phyloP scores from a whole-genome alignment of 768 basidiomycete species.

The Pleurotus ostreatus region DNA sequence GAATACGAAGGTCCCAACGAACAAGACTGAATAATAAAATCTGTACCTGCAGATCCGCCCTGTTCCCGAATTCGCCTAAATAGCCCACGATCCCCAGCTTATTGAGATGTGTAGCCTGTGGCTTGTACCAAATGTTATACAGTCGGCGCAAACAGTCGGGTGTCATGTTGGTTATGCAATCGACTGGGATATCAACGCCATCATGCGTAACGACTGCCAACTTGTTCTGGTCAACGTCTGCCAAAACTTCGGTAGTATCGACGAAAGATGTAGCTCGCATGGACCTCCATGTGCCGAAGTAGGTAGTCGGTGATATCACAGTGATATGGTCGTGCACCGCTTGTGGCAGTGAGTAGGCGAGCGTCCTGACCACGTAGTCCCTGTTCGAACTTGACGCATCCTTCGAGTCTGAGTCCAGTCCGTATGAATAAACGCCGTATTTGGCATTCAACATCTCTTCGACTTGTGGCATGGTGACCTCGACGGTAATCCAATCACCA shows the following conservation, averaged over 20 bases:
- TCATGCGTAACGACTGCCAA: conserved; percentile 7
- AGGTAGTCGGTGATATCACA: conserved; percentile 65
- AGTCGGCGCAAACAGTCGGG: conserved; percentile 39
- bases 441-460: conserved; percentile 66
- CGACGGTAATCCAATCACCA: conserved; percentile 63
- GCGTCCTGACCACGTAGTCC: conserved; percentile 51
- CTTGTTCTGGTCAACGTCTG: conserved; percentile 14
- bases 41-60: conserved; percentile 33
- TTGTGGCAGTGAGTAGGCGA: conserved; percentile 58
- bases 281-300: conserved; percentile 41
- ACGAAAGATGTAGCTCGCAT: conserved; percentile 32
- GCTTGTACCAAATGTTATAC: conserved; percentile 33
- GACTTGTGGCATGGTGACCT: conserved; percentile 50
- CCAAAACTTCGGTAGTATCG: neutral
- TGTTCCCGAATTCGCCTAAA: conserved; percentile 37
- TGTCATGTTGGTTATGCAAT: conserved; percentile 33
- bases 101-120: conserved; percentile 26
- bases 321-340: conserved; percentile 57
- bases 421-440: conserved; percentile 18
- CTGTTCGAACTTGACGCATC: neutral
- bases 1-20: conserved; percentile 7
- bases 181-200: conserved; percentile 21
- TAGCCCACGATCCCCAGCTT: conserved; percentile 40
- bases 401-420: conserved; percentile 22
- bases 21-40: neutral